These are phyloP conservation scores for Chlorella sp. DNA, from an alignment of 139 green algal species.

Conservation along the genomic window DNA sequence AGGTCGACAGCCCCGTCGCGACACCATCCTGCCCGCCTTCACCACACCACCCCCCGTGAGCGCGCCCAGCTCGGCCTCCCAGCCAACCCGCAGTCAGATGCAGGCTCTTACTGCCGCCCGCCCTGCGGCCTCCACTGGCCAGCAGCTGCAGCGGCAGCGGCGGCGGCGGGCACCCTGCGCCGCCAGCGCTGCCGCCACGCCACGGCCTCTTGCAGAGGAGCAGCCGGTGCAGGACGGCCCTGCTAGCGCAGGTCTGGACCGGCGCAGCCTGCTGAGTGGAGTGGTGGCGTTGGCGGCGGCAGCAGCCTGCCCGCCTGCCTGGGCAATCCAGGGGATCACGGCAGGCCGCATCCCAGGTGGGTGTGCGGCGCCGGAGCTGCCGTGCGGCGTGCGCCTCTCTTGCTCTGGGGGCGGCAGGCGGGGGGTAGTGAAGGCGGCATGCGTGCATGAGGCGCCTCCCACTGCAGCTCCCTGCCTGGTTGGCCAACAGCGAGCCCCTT, in stretches of 20 bases:
- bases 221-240: neutral
- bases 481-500: no score
- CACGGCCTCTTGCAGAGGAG: neutral
- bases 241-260: neutral
- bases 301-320: conserved; percentile 15
- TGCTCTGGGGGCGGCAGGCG: no score
- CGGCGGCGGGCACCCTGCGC: neutral
- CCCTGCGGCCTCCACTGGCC: neutral
- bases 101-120: no score
- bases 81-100: no score
- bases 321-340: conserved; percentile 78
- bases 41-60: no score
- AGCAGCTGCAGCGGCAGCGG: neutral
- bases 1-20: no score
- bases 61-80: no score
- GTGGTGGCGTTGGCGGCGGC: neutral
- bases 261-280: conserved; percentile 12
- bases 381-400: no score
- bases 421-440: no score
- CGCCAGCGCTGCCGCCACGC: neutral
- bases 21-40: no score
- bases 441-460: no score
- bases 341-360: conserved; percentile 81
- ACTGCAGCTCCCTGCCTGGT: no score
- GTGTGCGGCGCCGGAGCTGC: neutral